Conservation (phyloP, 2,329 filamentous ascomycete species). For the Sordariomycetes sp. region DNA sequence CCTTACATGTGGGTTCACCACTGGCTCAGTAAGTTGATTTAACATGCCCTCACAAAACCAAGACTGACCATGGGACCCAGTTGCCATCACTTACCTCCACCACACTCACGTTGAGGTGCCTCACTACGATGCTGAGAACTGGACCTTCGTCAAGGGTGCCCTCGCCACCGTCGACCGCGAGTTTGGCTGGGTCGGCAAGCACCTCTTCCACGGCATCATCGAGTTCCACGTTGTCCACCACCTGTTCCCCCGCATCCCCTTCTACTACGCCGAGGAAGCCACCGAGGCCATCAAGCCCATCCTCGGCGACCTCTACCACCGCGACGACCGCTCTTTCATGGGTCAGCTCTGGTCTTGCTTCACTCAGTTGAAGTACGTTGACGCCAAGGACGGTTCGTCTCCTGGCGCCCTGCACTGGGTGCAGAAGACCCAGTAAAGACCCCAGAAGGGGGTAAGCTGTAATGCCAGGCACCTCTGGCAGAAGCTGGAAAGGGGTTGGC, state of each 20-base stretch:
- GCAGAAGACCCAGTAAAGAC: conserved; percentile 1
- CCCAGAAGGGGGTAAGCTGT: too few species aligned
- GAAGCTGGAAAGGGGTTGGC: too few species aligned
- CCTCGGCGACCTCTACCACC: conserved; percentile 86
- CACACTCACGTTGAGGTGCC: conserved; percentile 50
- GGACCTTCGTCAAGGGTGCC: conserved; percentile 54
- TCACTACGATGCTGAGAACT: conserved; percentile 21
- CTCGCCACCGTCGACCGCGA: conserved; percentile 53
- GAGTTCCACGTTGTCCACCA: conserved; percentile 56
- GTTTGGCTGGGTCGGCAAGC: conserved; percentile 51
- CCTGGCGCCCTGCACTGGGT: conserved; percentile 3
- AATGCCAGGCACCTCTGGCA: too few species aligned
- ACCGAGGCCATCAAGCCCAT: conserved; percentile 67
- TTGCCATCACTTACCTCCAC: conserved; percentile 68
- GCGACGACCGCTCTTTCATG: conserved; percentile 7
- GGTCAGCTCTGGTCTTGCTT: conserved; percentile 8
- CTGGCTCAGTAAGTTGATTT: conserved; percentile 52
- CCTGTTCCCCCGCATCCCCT: conserved; percentile 32
- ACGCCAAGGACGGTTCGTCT: neutral
- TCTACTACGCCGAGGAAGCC: conserved; percentile 43
- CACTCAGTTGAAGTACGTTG: conserved; percentile 6
- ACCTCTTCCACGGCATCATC: conserved; percentile 54
- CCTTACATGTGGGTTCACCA: conserved; percentile 65
- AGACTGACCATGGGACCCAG: too few species aligned
- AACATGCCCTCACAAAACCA: too few species aligned